A percentile compares a stretch with the other conserved stretches of the same genome.
These are phyloP conservation scores for Lepraria neglecta DNA, from an alignment of 495 filamentous ascomycete genomes.

Conservation along the genomic window DNA sequence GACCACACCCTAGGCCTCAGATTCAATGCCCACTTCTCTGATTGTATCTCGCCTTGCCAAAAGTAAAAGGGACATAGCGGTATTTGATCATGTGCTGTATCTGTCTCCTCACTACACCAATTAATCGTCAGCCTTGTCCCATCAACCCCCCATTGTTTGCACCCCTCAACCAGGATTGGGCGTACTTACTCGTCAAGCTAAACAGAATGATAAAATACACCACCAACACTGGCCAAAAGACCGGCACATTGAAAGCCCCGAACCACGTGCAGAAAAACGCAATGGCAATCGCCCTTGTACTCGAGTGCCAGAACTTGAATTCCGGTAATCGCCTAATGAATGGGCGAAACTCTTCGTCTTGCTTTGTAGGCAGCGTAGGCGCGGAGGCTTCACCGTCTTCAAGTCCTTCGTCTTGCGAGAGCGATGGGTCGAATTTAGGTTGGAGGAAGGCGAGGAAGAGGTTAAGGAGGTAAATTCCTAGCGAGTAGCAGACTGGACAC, in stretches of 20 bases:
- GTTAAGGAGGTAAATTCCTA: slow-evolving; percentile 98
- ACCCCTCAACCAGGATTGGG: neutral
- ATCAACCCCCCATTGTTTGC: neutral
- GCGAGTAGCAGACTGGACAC: slow-evolving; percentile 79
- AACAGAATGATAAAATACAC: slow-evolving; percentile 98
- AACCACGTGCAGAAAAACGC: slow-evolving; percentile 90
- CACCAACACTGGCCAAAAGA: slow-evolving; percentile 97
- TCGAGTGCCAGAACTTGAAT: slow-evolving; percentile 99
- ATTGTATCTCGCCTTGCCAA: slow-evolving; percentile 81
- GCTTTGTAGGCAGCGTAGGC: slow-evolving; percentile 74
- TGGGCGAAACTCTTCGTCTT: slow-evolving; percentile 93
- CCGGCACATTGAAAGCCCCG: slow-evolving; percentile 86
- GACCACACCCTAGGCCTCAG: neutral
- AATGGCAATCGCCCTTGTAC: slow-evolving; percentile 79
- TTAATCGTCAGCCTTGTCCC: neutral
- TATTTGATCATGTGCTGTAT: slow-evolving; percentile 99
- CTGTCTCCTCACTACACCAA: slow-evolving; percentile 76
- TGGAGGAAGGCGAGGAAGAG: slow-evolving; percentile 98
- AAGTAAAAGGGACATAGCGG: slow-evolving; percentile 92
- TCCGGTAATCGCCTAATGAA: slow-evolving; percentile 94
- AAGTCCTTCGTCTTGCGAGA: slow-evolving; percentile 90
- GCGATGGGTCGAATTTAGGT: slow-evolving; percentile 97
- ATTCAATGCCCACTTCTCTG: slow-evolving; percentile 31
- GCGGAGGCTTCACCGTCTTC: slow-evolving; percentile 73
- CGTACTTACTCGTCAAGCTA: slow-evolving; percentile 74